Base-by-base conservation (phyloP, 192 early-diverging fungal genomes). In the Backusella psychrophila region DNA sequence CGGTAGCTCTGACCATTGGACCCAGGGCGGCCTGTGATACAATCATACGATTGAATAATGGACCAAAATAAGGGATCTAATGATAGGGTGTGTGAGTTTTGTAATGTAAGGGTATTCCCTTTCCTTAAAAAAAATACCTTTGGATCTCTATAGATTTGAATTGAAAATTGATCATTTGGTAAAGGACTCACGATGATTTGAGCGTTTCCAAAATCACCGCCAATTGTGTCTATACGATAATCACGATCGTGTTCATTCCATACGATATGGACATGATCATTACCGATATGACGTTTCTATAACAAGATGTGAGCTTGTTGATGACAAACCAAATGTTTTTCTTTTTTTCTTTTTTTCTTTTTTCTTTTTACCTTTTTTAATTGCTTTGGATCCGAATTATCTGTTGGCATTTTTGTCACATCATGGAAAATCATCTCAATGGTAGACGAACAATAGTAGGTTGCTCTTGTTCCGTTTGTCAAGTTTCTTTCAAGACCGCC, bases 261-360 rank as follows among this genome's bases (percentile, higher is more conserved):
- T 11, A 99, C 87, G 66, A 99, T 96, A 75, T 99, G 98, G 7
- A 99, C 95, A 79, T 98, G 97, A 77, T 99, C 97, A 79, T 99
- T 99, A 34, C 98, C 98, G 81, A 99, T 94, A 75, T 99, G 98
- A 14, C 98, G 92, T 91, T 99, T 99, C 94, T 71, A n/a, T n/a
- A n/a, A n/a, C n/a, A n/a, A n/a, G n/a, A n/a, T n/a, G n/a, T n/a
- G n/a, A n/a, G n/a, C n/a, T n/a, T n/a, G n/a, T n/a, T n/a, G n/a
- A n/a, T n/a, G n/a, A n/a, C n/a, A n/a, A n/a, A n/a, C n/a, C n/a
- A n/a, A n/a, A n/a, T n/a, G n/a, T n/a, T n/a, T n/a, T n/a, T n/a
- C n/a, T n/a, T n/a, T n/a, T n/a, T n/a, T n/a, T n/a, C n/a, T n/a
- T n/a, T n/a, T n/a, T n/a, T n/a, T n/a, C n/a, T n/a, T n/a, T n/a